phyloP scores from a whole-genome alignment of 768 basidiomycete genomes.

The Gelatoporia subvermispora region DNA sequence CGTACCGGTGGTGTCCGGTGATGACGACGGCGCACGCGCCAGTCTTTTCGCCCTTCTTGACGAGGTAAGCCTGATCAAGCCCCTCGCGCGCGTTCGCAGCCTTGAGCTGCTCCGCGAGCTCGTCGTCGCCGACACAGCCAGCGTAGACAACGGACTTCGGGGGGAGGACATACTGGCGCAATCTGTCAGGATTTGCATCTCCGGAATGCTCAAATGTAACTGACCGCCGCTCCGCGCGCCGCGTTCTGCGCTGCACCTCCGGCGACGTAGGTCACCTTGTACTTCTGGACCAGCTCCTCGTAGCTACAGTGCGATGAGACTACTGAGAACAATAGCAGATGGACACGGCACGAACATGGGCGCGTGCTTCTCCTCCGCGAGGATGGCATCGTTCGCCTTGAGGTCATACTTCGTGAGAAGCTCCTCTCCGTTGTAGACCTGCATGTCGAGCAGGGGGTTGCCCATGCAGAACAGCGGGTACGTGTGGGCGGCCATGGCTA shows the following conservation, averaged over 20 bases:
- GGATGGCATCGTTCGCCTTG: constrained; percentile 92
- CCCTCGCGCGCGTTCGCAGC: constrained; percentile 91
- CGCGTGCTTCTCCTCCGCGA: constrained; percentile 84
- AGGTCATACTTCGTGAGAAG: constrained; percentile 87
- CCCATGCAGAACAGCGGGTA: constrained; percentile 86
- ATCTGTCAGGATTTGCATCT: neutral
- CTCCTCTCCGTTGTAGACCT: constrained; percentile 79
- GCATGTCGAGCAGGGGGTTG: constrained; percentile 95
- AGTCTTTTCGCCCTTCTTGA: constrained; percentile 82
- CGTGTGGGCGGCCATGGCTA: constrained; percentile 37
- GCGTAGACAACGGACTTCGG: constrained; percentile 86
- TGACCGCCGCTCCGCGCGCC: constrained; percentile 91
- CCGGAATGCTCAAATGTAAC: constrained; percentile 23
- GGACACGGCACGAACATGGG: constrained; percentile 58
- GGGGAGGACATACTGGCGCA: constrained; percentile 80
- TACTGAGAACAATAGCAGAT: neutral
- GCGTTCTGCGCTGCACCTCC: constrained; percentile 97
- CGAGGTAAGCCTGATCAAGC: constrained; percentile 81
- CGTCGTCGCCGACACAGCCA: constrained; percentile 91
- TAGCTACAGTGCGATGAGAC: constrained; percentile 52
- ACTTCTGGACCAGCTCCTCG: constrained; percentile 73
- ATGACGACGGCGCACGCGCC: constrained; percentile 96
- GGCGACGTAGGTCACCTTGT: constrained; percentile 85
- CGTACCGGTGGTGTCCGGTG: constrained; percentile 87
- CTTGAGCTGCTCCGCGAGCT: constrained; percentile 84